Conservation (phyloP, 2,329 filamentous ascomycete genomes). For the Ophiostoma quercus region DNA sequence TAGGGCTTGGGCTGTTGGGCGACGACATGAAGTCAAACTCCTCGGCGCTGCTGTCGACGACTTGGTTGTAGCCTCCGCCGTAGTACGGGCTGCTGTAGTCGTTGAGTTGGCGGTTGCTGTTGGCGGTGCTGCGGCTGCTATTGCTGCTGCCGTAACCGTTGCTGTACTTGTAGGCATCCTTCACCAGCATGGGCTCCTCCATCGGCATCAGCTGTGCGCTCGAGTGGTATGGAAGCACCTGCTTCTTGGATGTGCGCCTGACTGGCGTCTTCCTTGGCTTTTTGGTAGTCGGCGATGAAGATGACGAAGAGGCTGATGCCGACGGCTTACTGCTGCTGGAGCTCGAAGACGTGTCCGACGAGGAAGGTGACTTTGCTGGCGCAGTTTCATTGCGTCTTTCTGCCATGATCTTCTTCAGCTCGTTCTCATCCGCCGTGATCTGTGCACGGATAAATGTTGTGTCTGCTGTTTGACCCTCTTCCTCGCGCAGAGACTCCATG, state of each 20-base stretch:
- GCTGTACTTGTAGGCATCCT: slow-evolving; percentile 31
- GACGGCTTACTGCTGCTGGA: not conserved
- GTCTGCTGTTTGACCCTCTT: slow-evolving; percentile 37
- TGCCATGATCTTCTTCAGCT: no score
- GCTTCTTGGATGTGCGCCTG: slow-evolving; percentile 24
- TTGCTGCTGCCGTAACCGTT: not conserved
- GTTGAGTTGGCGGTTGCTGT: not conserved
- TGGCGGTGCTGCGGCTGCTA: not conserved
- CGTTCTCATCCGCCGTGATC: slow-evolving; percentile 51
- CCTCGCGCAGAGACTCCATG: slow-evolving; percentile 64
- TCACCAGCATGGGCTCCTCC: slow-evolving; percentile 36
- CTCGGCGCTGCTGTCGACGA: slow-evolving; percentile 27
- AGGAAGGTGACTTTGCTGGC: not conserved
- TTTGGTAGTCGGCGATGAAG: not conserved
- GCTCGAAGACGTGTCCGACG: not conserved
- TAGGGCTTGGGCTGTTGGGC: not conserved
- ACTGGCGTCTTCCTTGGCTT: slow-evolving; percentile 15
- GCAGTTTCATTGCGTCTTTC: slow-evolving; percentile 32
- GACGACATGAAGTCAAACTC: slow-evolving; percentile 8
- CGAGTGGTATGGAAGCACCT: slow-evolving; percentile 37
- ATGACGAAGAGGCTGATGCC: not conserved
- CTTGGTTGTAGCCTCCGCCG: slow-evolving; percentile 16
- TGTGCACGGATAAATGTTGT: slow-evolving; percentile 74
- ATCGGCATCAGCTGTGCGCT: slow-evolving; percentile 38
- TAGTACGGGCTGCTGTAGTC: not conserved